A percentile compares a stretch with the other conserved stretches of the same genome.
Conservation (phyloP, 192 early-diverging fungal genomes). For the Umbelopsis isabellina region DNA sequence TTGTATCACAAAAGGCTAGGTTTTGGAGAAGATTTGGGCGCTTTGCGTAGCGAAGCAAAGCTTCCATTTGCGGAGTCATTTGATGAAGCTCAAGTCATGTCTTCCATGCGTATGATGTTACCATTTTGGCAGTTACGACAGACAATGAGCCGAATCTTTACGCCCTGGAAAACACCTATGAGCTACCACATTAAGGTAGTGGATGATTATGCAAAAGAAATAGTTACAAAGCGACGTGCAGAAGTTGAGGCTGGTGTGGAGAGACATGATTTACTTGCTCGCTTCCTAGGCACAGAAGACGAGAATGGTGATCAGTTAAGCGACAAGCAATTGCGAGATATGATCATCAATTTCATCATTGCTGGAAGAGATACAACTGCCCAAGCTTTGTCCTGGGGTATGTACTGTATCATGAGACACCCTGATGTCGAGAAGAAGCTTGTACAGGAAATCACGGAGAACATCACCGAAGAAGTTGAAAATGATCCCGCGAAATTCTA, state of each 20-base stretch:
- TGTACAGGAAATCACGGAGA: slow-evolving; percentile 42
- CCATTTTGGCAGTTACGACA: slow-evolving; percentile 22
- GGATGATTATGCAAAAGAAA: slow-evolving; percentile 29
- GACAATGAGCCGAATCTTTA: slow-evolving; percentile 1
- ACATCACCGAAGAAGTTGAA: slow-evolving; percentile 33
- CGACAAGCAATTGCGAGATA: slow-evolving; percentile 40
- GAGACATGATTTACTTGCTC: slow-evolving; percentile 31
- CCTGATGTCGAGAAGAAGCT: slow-evolving; percentile 49
- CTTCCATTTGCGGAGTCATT: slow-evolving; percentile 55
- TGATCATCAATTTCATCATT: slow-evolving; percentile 45
- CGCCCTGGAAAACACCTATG: slow-evolving; percentile 25
- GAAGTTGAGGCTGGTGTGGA: slow-evolving; percentile 23
- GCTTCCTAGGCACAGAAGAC: slow-evolving; percentile 39
- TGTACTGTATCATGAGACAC: slow-evolving; percentile 45
- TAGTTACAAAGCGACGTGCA: slow-evolving; percentile 38
- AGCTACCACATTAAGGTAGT: slow-evolving; percentile 31
- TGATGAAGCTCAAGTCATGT: slow-evolving; percentile 48
- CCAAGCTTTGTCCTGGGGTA: slow-evolving; percentile 55
- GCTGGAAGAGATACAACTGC: slow-evolving; percentile 55
- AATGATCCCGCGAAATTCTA: slow-evolving; percentile 32
- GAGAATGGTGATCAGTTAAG: slow-evolving; percentile 28
- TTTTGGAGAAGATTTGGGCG: slow-evolving; percentile 53
- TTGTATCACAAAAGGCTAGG: slow-evolving; percentile 31
- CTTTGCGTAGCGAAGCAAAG: slow-evolving; percentile 40
- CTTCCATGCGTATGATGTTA: slow-evolving; percentile 35